Conservation (phyloP, 805 yeast genomes). For the Sugiyamaella qingdaonensis region DNA sequence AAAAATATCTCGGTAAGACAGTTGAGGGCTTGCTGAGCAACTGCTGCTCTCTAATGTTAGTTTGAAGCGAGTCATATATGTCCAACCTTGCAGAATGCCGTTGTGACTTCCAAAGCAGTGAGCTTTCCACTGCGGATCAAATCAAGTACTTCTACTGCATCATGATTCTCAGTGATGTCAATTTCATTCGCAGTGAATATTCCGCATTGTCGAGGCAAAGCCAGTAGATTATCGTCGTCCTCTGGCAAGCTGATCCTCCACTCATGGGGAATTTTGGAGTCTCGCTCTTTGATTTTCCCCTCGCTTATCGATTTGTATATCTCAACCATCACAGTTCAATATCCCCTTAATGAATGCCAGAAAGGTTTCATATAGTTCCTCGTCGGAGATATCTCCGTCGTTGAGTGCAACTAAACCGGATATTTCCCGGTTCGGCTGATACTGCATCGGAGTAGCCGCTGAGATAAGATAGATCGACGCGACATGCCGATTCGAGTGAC, state of each 20-base stretch:
- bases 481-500: neutral
- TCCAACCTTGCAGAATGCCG: neutral
- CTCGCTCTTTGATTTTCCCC: neutral
- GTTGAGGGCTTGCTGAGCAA: neutral
- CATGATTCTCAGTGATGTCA: neutral
- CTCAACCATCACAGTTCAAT: no score
- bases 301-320: neutral
- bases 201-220: neutral
- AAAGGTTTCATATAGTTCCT: no score
- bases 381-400: no score
- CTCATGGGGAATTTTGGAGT: neutral
- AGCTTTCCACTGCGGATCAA: neutral
- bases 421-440: no score
- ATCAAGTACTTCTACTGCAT: neutral
- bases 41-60: neutral
- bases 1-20: neutral
- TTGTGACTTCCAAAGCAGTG: neutral
- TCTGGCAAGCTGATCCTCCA: neutral
- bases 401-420: no score
- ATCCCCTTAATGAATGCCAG: no score
- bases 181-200: neutral
- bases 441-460: neutral
- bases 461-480: constrained; percentile 6
- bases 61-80: no score
- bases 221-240: neutral